Conservation (phyloP, 176 grass and related monocot genomes). For the Oryza meridionalis region DNA sequence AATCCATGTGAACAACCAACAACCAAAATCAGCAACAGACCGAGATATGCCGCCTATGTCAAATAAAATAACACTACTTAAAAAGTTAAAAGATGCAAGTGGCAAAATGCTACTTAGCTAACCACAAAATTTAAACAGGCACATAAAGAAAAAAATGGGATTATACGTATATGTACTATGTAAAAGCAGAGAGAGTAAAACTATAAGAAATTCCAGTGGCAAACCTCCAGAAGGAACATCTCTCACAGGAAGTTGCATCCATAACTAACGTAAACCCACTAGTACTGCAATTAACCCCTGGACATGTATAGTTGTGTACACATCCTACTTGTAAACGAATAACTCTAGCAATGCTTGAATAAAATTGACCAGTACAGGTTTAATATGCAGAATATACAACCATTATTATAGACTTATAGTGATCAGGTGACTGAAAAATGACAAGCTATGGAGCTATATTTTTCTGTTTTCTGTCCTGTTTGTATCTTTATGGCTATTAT, state of each 20-base stretch:
- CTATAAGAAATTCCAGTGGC: constrained; percentile 9
- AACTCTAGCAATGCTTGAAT: constrained; percentile 28
- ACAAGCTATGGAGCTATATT: neutral
- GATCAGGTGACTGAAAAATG: constrained; percentile 4
- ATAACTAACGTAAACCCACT: constrained; percentile 20
- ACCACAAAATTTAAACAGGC: constrained; percentile 19
- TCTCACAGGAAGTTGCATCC: constrained; percentile 14
- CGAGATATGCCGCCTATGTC: constrained; percentile 3
- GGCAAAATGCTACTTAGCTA: constrained; percentile 20
- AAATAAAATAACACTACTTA: constrained; percentile 25
- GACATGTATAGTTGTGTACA: neutral
- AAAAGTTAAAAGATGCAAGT: constrained; percentile 23
- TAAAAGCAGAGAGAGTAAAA: constrained; percentile 1
- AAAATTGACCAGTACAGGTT: constrained; percentile 20
- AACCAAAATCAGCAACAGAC: constrained; percentile 14
- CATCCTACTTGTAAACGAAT: constrained; percentile 3
- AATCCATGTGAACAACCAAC: constrained; percentile 7
- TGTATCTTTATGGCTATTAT: constrained; percentile 18
- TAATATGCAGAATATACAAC: constrained; percentile 1
- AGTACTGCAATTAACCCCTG: neutral
- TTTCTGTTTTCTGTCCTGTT: neutral
- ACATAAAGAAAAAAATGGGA: constrained; percentile 10
- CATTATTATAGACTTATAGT: neutral
- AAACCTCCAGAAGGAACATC: constrained; percentile 5
- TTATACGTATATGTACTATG: neutral